Base-by-base conservation (phyloP, 2,329 filamentous ascomycete genomes). In the Coniochaeta prunicola region DNA sequence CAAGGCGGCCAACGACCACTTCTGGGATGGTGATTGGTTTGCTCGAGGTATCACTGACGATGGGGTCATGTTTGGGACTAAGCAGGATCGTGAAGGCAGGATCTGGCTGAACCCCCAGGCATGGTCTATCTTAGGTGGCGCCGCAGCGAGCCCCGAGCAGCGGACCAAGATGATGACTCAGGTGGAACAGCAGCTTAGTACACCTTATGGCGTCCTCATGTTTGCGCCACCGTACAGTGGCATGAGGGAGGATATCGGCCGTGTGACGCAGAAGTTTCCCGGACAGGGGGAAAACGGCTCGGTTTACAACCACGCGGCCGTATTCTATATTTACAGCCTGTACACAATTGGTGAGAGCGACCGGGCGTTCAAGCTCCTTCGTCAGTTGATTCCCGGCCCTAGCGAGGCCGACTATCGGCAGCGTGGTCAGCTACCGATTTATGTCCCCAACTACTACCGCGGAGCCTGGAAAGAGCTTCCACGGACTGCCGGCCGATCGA, bases 81-180 rank as follows among this genome's bases (percentile, higher is more conserved):
- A 76, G 60, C 67, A 72, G 24, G 81, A 84, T 62, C 58, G 59
- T n/a, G 79, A 83, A 64, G 81, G 80, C 36, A 75, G 79, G 45
- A 82, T 84, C 65, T 84, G 81, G 81, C 75, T 84, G 58, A 84
- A 84, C 64, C 80, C 81, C 0, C 81, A 84, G 62, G 73, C 80
- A 1, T 83, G 78, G 74, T 76, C 79, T 45, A 82, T 84, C 56
- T 77, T 84, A 26, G 73, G 79, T 59, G 80, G 81, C 17, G 50
- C 50, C 6, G 80, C 80, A 1, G 80, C 80, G 1, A 72, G 68
- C 56, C 21, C 65, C 1, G 70, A 74, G 1, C 74, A 81, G 63
- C 73, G 76, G 13, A 61, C 63, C 2, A 74, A 72, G 59, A 79
- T 84, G 59, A 66, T 84, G 5, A 68, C 72, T 0, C 73, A 80